These are phyloP conservation scores for Cladochytrium replicatum DNA, from an alignment of 192 early-diverging fungal species.

Conservation along the genomic window DNA sequence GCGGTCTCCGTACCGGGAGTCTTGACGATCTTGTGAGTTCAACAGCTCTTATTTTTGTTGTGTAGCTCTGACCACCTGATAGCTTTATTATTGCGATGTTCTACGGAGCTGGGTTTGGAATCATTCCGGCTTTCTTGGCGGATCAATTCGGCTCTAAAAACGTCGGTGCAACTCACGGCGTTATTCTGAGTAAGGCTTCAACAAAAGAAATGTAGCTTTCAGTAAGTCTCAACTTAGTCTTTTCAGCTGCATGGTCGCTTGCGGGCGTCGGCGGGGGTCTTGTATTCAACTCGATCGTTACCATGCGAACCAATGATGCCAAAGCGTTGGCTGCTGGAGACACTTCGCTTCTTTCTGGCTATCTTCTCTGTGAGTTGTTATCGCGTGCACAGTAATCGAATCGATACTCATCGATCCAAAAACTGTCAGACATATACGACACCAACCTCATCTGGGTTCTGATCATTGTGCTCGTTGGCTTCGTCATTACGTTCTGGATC, in stretches of 20 bases:
- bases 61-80: no score
- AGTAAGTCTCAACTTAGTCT: no score
- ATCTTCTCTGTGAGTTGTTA: no score
- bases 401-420: no score
- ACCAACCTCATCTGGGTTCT: constrained; percentile 67
- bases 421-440: constrained; percentile 25
- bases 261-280: constrained; percentile 63
- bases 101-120: constrained; percentile 69
- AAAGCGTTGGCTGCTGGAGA: no score
- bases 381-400: no score
- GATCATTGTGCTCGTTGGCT: constrained; percentile 45
- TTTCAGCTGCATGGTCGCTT: constrained; percentile 62
- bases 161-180: constrained; percentile 60
- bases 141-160: constrained; percentile 72
- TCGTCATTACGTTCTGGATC: constrained; percentile 45
- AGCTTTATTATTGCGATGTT: constrained; percentile 56
- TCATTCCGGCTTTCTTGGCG: constrained; percentile 63
- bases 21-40: constrained; percentile 47
- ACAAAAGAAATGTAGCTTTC: no score
- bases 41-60: no score
- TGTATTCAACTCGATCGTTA: constrained; percentile 56
- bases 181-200: no score
- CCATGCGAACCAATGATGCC: constrained; percentile 30
- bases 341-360: no score
- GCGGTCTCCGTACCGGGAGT: constrained; percentile 39